Percentiles rank a stretch among this genome's conserved stretches.
Conservation (phyloP, 805 yeast genomes). For the Saccharomycopsis oosterbeekiorum region DNA sequence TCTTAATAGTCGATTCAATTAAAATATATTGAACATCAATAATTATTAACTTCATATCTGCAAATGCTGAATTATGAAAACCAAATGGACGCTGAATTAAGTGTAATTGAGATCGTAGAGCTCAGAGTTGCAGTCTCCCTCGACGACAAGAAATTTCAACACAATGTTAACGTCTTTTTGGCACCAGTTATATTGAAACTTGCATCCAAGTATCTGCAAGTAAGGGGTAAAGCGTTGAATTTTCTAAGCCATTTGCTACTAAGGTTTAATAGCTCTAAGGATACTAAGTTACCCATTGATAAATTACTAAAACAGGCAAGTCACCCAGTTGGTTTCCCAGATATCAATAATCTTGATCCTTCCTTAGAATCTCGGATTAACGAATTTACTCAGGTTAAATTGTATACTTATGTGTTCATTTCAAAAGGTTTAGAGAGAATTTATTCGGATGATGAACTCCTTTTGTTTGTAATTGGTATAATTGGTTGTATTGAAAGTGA, state of each 20-base stretch:
- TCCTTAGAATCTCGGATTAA: slow-evolving; percentile 24
- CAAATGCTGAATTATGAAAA: not conserved
- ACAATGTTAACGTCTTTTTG: slow-evolving; percentile 50
- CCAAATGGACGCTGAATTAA: slow-evolving; percentile 38
- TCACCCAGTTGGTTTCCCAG: slow-evolving; percentile 32
- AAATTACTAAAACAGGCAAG: slow-evolving; percentile 57
- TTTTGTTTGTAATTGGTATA: slow-evolving; percentile 36
- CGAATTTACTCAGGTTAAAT: slow-evolving; percentile 42
- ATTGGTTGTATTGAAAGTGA: slow-evolving; percentile 32
- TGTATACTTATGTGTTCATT: slow-evolving; percentile 56
- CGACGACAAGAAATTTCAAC: slow-evolving; percentile 53
- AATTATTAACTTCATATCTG: not conserved
- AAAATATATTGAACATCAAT: not conserved
- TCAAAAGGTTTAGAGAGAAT: slow-evolving; percentile 60
- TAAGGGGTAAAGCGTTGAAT: slow-evolving; percentile 56
- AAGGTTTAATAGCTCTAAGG: slow-evolving; percentile 46
- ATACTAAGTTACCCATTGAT: slow-evolving; percentile 52
- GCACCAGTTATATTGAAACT: slow-evolving; percentile 74
- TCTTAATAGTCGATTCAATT: no score
- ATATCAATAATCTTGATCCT: not conserved
- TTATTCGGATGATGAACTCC: slow-evolving; percentile 23
- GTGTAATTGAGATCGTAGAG: slow-evolving; percentile 68
- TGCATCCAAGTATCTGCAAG: slow-evolving; percentile 57
- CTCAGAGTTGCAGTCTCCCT: slow-evolving; percentile 70
- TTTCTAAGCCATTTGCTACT: slow-evolving; percentile 60